Evolutionary conservation across 106 monocot species (phyloP), one percentile per base, ranked within the genome.

Genomic region (Dendrobium huoshanense): DNA sequence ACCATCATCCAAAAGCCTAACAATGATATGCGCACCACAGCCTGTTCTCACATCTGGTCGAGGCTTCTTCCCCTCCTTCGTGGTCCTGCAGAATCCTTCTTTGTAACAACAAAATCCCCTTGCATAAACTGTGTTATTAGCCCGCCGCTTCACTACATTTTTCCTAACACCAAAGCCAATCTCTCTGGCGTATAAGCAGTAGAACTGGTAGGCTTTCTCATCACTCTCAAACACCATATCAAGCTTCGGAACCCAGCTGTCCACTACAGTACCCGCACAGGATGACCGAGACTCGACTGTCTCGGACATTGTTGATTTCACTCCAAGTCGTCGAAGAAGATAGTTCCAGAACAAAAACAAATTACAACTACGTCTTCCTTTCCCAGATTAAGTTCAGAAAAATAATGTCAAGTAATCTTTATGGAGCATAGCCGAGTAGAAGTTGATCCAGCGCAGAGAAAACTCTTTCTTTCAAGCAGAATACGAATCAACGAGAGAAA

Each of bases 181-280:
- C 41, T 77, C 73, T 78, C 75, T 78, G 31, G 77, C 80, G 59
- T 89, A 86, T 37, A 70, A 73, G 72, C 85, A 82, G 72, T 84
- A 88, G 82, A 82, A 85, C 74, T 80, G 73, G 72, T 84, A 88
- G 43, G 82, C 79, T 42, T 79, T 82, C 82, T 88, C 82, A 19
- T 88, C 79, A 48, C 41, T 80, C 70, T 86, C 86, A 56, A 86
- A 86, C 67, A 86, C 77, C 86, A 83, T 86, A 43, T 77, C 80
- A 41, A 82, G 10, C 55, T 80, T 86, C 40, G 86, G 86, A 19
- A 83, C 80, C 79, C 79, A 83, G 59, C 45, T 56, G 24, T 75
- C 80, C 43, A 17, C 72, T 15, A 10, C 51, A 10, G 45, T 20
- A 20, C 2, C 31, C 27, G 25, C 67, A 27, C 67, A 67, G 27